A percentile compares a stretch with the other conserved stretches of the same genome.
Conservation (phyloP, 176 grass and related monocot species). For the Oryza meridionalis region DNA sequence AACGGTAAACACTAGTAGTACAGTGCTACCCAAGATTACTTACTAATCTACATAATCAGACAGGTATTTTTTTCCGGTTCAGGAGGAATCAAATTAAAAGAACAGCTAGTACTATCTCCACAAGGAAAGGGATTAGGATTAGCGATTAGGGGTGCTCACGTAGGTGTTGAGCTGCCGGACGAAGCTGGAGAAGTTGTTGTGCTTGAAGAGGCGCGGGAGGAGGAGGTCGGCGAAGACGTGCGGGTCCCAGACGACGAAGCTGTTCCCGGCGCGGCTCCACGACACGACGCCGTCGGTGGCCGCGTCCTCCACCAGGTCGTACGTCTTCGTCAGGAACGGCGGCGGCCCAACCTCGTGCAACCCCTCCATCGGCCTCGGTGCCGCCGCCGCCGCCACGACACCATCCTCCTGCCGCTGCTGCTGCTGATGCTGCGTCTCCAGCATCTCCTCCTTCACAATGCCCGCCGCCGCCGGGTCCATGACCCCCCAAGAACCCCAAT, state of each 20-base stretch:
- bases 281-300: constrained; percentile 65
- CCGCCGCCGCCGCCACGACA: not conserved
- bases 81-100: no score
- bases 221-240: constrained; percentile 63
- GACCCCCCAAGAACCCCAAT: not conserved
- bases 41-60: no score
- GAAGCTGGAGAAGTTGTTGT: constrained; percentile 87
- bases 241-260: constrained; percentile 85
- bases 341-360: constrained; percentile 70
- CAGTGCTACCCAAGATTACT: no score
- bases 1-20: no score
- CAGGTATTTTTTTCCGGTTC: no score
- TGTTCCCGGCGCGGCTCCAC: constrained; percentile 64
- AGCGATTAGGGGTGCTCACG: constrained; percentile 36
- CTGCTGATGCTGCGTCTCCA: constrained; percentile 11
- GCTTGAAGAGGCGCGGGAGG: constrained; percentile 85
- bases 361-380: constrained; percentile 67
- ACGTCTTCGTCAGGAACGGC: constrained; percentile 87
- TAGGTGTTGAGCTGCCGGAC: constrained; percentile 92
- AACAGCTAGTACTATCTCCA: no score
- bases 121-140: not conserved
- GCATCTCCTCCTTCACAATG: constrained; percentile 66
- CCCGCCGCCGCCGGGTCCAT: constrained; percentile 42
- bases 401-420: not conserved
- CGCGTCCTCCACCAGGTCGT: constrained; percentile 71